Base-by-base conservation (phyloP, 106 monocot species). In the Acanthochlamys bracteata region DNA sequence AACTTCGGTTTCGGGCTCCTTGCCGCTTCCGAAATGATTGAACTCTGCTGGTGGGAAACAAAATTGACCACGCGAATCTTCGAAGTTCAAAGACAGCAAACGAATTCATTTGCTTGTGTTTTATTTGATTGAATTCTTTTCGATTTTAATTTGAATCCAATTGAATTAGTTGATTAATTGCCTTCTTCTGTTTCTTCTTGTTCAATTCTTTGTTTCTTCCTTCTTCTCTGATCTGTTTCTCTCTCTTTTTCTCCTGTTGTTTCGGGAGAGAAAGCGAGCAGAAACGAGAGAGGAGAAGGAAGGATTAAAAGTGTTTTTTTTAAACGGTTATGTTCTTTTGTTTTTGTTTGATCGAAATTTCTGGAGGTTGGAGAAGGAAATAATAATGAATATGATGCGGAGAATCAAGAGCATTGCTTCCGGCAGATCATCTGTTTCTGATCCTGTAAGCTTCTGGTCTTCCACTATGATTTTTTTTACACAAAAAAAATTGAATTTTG, bases 371-470 rank as follows among this genome's bases (percentile, higher is more conserved):
- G 51, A 15, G 55, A 10, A 20, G 11, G 53, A 54, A n/a, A 20
- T 24, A 63, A 66, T 42, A 51, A 78, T 78, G 78, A 73, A 78
- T 73, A 73, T 78, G 78, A 78, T 78, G 78, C 72, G 78, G 68
- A 67, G 78, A 33, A 57, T 78, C 4, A 78, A 78, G 63, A 78
- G 78, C 73, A 78, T 78, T 73, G 78, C 78, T 10, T 78, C 78
- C 51, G 78, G 78, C 22, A 61, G 78, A 39, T 78, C 78, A 4
- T 78, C 78, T 21, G 56, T 78, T 24, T 78, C 66, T 24, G 66
- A 66, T 66, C 66, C 66, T 16, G 66, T 66, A 52, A 65, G 65
- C 22, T 49, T 49, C 8, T 65, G 11, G 4, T 45, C 47, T 51
- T 49, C 14, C 15, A 24, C 16, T 15, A 25, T 39, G 19, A 3